Conservation (phyloP, 169 alveolate species). For the Haemoproteus tartakovskyi region DNA sequence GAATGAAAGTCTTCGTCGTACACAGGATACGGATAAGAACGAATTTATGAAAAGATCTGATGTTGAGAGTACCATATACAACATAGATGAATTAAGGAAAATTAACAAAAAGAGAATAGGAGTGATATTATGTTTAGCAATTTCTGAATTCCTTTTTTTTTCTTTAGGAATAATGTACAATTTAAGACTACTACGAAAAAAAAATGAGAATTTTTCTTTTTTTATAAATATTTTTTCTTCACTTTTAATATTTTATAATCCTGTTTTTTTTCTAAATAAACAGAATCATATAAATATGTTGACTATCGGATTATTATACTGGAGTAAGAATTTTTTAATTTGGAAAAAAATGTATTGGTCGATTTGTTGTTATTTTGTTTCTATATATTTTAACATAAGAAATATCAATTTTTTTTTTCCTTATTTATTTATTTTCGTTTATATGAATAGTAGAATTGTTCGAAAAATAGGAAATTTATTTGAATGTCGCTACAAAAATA, state of each 20-base stretch:
- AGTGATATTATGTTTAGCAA: neutral
- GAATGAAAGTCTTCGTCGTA: too few relatives aligned
- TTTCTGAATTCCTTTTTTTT: constrained; percentile 32
- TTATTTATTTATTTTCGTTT: constrained; percentile 38
- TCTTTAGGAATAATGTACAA: constrained; percentile 47
- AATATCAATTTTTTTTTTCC: constrained; percentile 21
- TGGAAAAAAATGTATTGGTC: constrained; percentile 23
- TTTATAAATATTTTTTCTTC: constrained; percentile 27
- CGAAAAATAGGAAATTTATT: constrained; percentile 32
- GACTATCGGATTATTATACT: constrained; percentile 42
- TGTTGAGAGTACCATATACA: too few relatives aligned
- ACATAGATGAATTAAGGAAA: too few relatives aligned
- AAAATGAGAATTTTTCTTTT: constrained; percentile 3
- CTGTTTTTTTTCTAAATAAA: constrained; percentile 22
- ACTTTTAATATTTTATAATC: constrained; percentile 42
- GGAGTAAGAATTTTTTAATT: constrained; percentile 37
- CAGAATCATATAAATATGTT: constrained; percentile 14
- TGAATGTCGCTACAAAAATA: constrained; percentile 9
- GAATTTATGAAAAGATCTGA: too few relatives aligned
- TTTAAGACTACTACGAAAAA: constrained; percentile 20
- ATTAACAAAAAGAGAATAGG: neutral
- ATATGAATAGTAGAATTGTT: constrained; percentile 30
- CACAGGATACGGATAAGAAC: too few relatives aligned
- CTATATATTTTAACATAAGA: constrained; percentile 12
- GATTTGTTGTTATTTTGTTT: constrained; percentile 10